These are phyloP conservation scores for Monosiga brevicollis DNA, from an alignment of 78 protist genomes.

Conservation along the genomic window DNA sequence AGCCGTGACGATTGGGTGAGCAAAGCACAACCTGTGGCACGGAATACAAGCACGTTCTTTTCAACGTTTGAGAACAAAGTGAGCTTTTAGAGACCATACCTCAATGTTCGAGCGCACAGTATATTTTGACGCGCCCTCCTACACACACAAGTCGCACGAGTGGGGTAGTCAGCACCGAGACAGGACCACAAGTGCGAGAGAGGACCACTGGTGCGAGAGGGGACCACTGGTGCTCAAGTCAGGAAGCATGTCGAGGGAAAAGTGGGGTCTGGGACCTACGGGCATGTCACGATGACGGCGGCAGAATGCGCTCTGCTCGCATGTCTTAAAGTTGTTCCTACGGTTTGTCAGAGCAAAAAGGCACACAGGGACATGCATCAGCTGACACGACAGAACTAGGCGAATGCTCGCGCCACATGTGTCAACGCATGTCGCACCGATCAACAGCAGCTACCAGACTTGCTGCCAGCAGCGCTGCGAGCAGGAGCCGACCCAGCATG, in stretches of 20 bases:
- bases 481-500: no score
- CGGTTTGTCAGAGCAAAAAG: no score
- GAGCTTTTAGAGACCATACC: background rate
- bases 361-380: no score
- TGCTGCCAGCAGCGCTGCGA: no score
- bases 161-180: background rate
- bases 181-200: background rate
- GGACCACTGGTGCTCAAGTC: background rate
- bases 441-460: no score
- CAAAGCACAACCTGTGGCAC: background rate
- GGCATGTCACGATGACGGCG: background rate
- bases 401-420: no score
- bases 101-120: background rate
- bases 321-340: conserved; percentile 18
- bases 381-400: no score
- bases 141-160: background rate
- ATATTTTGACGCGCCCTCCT: background rate
- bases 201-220: background rate
- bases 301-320: conserved; percentile 27
- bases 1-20: background rate
- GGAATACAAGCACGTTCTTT: background rate
- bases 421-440: no score
- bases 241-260: background rate
- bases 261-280: background rate
- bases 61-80: background rate